These are phyloP conservation scores for Pseudogymnoascus sp. DNA, from an alignment of 2,329 filamentous ascomycete species.

Conservation along the genomic window DNA sequence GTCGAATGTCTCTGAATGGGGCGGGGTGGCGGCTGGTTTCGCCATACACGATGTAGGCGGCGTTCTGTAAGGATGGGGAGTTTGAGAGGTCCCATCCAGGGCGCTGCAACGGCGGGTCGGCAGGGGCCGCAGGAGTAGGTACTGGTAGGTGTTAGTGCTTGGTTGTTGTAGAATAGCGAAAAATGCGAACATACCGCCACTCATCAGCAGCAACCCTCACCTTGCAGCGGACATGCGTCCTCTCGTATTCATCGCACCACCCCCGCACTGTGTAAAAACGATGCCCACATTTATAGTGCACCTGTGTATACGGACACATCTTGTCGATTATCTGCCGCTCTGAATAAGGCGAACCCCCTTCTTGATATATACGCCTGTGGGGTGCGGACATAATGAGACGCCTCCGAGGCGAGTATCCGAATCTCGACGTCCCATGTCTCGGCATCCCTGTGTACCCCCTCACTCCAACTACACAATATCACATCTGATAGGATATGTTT, in stretches of 20 bases:
- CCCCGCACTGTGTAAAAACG: slow-evolving; percentile 44
- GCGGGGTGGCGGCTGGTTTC: background rate
- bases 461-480: too few relatives aligned
- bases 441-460: too few relatives aligned
- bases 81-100: background rate
- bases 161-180: slow-evolving; percentile 14
- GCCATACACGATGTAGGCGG: background rate
- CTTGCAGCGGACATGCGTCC: slow-evolving; percentile 45
- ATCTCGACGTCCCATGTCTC: too few relatives aligned
- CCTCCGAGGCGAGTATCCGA: too few relatives aligned
- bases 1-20: background rate
- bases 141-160: background rate
- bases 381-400: too few relatives aligned
- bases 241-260: slow-evolving; percentile 37
- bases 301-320: slow-evolving; percentile 53
- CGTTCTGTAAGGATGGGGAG: background rate
- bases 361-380: too few relatives aligned
- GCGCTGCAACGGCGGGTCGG: background rate
- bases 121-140: background rate
- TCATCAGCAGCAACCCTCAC: slow-evolving; percentile 40
- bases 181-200: slow-evolving; percentile 36
- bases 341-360: too few relatives aligned
- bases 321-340: too few relatives aligned
- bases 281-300: slow-evolving; percentile 47
- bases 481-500: background rate